Base-by-base conservation (phyloP, 2,329 filamentous ascomycete species). In the Colletotrichum noveboracense region DNA sequence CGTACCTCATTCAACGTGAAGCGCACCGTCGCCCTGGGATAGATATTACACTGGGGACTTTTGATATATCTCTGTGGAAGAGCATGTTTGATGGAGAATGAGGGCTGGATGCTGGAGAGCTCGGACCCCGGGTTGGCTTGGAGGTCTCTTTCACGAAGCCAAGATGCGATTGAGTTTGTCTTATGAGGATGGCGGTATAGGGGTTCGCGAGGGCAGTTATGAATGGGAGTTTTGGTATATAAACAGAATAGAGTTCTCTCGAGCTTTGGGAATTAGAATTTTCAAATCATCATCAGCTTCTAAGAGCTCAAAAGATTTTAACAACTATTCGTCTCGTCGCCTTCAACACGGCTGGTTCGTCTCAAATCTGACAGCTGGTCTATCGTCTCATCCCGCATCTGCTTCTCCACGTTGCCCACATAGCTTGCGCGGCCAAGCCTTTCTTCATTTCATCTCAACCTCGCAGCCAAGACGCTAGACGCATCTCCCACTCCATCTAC, bases 11-110 rank as follows among this genome's bases (percentile, higher is more conserved):
- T 71, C 30, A 71, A 75, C 36, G n/a, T 75, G 68, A 75, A 61
- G 72, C 72, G 30, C 67, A 32, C 68, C 52, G 36, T 38, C 61
- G 61, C n/a, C 30, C 38, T 75, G 36, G 68, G 52, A 71, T 74
- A 71, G n/a, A 66, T 71, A 38, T 26, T 62, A 21, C 13, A 18
- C 18, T 55, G 60, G 38, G 28, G 60, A 16, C 34, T 67, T 61
- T 16, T 13, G 16, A 7, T 21, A 9, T 3, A 24, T 24, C 26
- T n/a, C 26, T 52, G 8, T 36, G 18, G 2, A 52, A 4, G 32
- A 58, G 52, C 56, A 26, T n/a, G 36, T 55, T 28, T 48, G 67
- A 21, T 8, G 26, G 61, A n/a, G 43, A 71, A 3, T 12, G 7
- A 43, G 16, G 13, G n/a, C 10, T 28, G 3, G 4, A 6, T 24